Base-by-base conservation (phyloP, 371 early-diverging fungal species). In the Apophysomyces trapeziformis region DNA sequence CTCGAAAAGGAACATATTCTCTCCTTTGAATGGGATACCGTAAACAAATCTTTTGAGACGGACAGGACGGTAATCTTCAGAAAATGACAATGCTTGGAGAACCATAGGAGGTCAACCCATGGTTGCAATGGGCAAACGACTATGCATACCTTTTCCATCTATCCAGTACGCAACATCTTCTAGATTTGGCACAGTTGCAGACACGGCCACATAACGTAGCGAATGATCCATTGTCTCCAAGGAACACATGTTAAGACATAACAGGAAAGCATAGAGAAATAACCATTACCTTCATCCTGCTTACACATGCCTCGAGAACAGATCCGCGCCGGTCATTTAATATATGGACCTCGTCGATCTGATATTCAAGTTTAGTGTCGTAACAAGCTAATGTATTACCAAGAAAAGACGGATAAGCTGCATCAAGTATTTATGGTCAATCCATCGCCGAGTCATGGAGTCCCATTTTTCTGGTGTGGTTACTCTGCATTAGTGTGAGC, bases 121-220 rank as follows among this genome's bases (percentile, higher is more conserved):
- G 32, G 18, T 47, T 50, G 21, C 0, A 7, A 32, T 50, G n/a
- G 5, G 16, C 54, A 21, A 18, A 50, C 0, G 21, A 41, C 32
- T 13, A 43, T 45, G 71, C 64, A 63, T 73, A 73, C 82, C 69
- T 44, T 75, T 72, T 68, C 76, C 81, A 13, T 71, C 59, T 1
- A 88, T 72, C 95, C 95, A 94, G 2, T 70, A 68, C 0, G 90
- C 93, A 44, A 97, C 84, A 70, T 95, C 95, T 4, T 80, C 71
- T 5, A 92, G 66, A 74, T 97, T 97, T 0, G 98, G 96, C 11
- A 95, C 85, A 0, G 96, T 95, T 1, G 96, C 96, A 13, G 93
- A 92, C 2, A 97, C 73, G 8, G 93, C 95, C 4, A 96, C 70
- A 57, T 71, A 72, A 32, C 79, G 68, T 32, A 78, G 35, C n/a